phyloP scores from a whole-genome alignment of 768 basidiomycete species.

The Sarcomyxa edulis region DNA sequence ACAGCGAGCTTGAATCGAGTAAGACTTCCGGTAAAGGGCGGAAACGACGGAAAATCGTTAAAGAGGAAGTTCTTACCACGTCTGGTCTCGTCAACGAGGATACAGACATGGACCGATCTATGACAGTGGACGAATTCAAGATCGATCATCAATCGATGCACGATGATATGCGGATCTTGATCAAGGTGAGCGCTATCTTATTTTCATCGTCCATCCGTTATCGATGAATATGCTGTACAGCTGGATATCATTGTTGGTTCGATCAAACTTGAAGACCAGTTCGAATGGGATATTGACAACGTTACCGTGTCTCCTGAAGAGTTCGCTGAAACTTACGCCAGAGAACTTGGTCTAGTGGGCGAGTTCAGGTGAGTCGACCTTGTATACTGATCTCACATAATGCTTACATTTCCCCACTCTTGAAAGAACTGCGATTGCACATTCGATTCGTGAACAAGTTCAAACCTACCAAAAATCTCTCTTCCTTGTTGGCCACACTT shows the following conservation, averaged over 20 bases:
- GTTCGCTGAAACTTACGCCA: slow-evolving; percentile 83
- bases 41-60: slow-evolving; percentile 36
- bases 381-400: not conserved
- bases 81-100: slow-evolving; percentile 19
- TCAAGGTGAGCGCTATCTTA: slow-evolving; percentile 61
- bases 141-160: slow-evolving; percentile 59
- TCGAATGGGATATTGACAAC: slow-evolving; percentile 95
- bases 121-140: slow-evolving; percentile 56
- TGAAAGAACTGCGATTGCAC: slow-evolving; percentile 87
- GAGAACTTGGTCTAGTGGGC: slow-evolving; percentile 83
- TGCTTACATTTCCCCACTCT: slow-evolving; percentile 4
- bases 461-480: slow-evolving; percentile 89
- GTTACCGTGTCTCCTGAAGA: slow-evolving; percentile 79
- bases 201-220: slow-evolving; percentile 6
- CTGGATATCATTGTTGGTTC: slow-evolving; percentile 93
- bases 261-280: slow-evolving; percentile 91
- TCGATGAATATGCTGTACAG: slow-evolving; percentile 31
- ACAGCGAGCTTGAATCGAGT: slow-evolving; percentile 23
- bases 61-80: slow-evolving; percentile 12
- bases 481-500: slow-evolving; percentile 83
- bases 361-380: slow-evolving; percentile 76
- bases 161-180: slow-evolving; percentile 88
- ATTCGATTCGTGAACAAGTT: slow-evolving; percentile 93
- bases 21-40: slow-evolving; percentile 21
- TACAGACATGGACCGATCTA: slow-evolving; percentile 36